Evolutionary conservation across 2,329 filamentous ascomycete species (phyloP), one percentile per base, ranked within the genome.

Genomic region (Stemphylium vesicarium): DNA sequence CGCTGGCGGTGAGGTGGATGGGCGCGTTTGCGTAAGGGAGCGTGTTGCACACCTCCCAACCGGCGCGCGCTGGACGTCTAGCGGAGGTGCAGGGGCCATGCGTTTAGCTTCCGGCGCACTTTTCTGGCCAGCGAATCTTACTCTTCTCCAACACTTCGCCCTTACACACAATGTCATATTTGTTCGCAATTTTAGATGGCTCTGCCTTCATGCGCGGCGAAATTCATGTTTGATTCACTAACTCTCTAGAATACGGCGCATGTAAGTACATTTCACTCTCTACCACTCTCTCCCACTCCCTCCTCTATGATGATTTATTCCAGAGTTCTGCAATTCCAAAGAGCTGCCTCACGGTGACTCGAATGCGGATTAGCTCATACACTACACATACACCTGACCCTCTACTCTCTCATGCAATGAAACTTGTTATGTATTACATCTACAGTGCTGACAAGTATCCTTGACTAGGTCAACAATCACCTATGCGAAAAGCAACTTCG

Each of bases 261-360:
- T 7, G 46, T 42, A 16, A 24, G 20, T n/a, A 9, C 16, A 20
- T 29, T n/a, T 47, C 24, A 26, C 26, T 49, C 29, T 20, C 26
- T 40, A n/a, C 26, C 9, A 46, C 29, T 20, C 18, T 40, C 20
- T 32, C 9, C 12, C 22, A 35, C 8, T 20, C 12, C 38, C 48
- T 33, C 47, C 48, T 33, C 47, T 54, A 64, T 78, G 78, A 81
- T 80, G 79, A 79, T 70, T 29, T 73, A 58, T 56, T 61, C 74
- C 72, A 78, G 76, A 74, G 72, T 81, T 81, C 79, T 81, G 79
- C 79, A 81, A 81, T 80, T 69, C 79, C 69, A 71, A 81, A 70
- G 76, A 72, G 71, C 58, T 63, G 65, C 68, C 66, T 65, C 51
- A 58, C 56, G 26, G 63, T 43, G 12, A 66, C 65, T 72, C 73